A percentile compares a stretch with the other conserved stretches of the same genome.
These are phyloP conservation scores for Geotrichum cucujoidarum DNA, from an alignment of 1,139 yeast genomes.

Conservation along the genomic window DNA sequence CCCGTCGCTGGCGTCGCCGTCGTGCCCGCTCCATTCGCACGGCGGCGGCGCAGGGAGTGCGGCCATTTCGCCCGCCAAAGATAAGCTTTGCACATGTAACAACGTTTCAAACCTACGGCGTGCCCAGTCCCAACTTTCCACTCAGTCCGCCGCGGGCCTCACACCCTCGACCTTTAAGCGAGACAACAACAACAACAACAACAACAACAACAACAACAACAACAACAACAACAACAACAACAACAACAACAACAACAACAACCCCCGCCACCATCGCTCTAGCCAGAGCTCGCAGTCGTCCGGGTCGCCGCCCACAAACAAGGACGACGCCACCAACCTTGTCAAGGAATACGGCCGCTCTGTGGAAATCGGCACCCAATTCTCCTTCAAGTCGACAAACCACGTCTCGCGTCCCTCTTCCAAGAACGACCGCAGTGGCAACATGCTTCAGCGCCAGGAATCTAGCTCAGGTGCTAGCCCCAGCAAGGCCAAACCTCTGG, in stretches of 20 bases:
- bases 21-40: constrained; percentile 1
- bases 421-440: background rate
- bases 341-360: constrained; percentile 17
- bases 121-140: background rate
- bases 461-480: no score
- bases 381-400: constrained; percentile 29
- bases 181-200: no score
- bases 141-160: no score
- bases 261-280: background rate
- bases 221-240: background rate
- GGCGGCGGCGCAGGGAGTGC: no score
- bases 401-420: constrained; percentile 7
- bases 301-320: background rate
- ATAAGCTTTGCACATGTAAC: background rate
- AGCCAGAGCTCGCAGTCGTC: background rate
- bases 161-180: no score
- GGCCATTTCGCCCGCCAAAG: background rate
- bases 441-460: background rate
- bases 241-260: background rate
- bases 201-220: background rate
- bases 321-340: constrained; percentile 19
- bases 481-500: background rate
- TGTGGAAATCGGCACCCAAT: constrained; percentile 34
- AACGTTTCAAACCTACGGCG: background rate
- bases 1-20: background rate